Base-by-base conservation (phyloP, 2,329 filamentous ascomycete species). In the Furcasterigmium sp. region DNA sequence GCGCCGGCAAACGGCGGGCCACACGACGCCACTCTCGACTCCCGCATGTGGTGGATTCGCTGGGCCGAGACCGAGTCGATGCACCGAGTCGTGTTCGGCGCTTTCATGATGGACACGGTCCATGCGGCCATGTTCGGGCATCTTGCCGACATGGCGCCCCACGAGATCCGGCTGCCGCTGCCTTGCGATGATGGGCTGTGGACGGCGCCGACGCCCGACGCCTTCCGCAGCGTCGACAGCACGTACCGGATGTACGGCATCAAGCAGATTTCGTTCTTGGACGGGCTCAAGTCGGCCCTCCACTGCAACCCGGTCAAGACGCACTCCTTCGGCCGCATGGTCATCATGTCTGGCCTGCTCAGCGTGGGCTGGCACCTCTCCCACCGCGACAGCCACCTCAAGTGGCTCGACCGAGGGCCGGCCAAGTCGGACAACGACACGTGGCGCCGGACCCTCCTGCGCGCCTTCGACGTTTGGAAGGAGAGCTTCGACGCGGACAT, bases 61-160 rank as follows among this genome's bases (percentile, higher is more conserved):
- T 95, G 90, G 90, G 90, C 93, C 42, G 87, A 87, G 21, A 87
- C 86, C 1, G 90, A 96, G 60, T 87, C 90, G 0, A 95, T 91
- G 51, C 80, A 89, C 47, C 76, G 90, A 42, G 88, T 88, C 2
- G 89, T 91, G 1, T 96, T 93, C 64, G 88, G 83, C 0, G 89
- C 90, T 1, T 95, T 95, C 59, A 85, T 95, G 56, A 80, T 95
- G 56, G 90, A 96, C 57, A 86, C 88, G 7, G 84, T 87, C 1
- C 90, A 96, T 59, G 89, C 89, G 1, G 90, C 87, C 18, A 93
- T 95, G 82, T 95, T 95, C 56, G 90, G 90, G 1, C 90, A 95
- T 59, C 82, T 84, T 1, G 88, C 88, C 0, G 87, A 91, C 47
- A 94, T 95, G 88, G 86, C 89, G 1, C 87, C 89, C 1, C 87